A percentile compares a stretch with the other conserved stretches of the same genome.
These are phyloP conservation scores for Jimgerdemannia flammicorona DNA, from an alignment of 192 early-diverging fungal genomes.

Conservation along the genomic window DNA sequence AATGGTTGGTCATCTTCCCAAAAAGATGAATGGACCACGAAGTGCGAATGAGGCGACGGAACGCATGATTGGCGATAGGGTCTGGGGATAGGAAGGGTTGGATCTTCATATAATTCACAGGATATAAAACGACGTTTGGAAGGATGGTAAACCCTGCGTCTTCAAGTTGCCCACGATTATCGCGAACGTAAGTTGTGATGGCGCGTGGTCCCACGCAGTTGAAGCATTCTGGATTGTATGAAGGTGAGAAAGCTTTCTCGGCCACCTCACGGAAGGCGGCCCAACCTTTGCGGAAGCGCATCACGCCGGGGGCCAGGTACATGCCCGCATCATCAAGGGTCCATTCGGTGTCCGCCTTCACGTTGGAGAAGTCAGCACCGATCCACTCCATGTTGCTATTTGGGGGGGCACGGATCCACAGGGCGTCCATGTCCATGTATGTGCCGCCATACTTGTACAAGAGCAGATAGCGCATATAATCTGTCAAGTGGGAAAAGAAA, in stretches of 20 bases:
- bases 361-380: slow-evolving; percentile 48
- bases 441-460: slow-evolving; percentile 59
- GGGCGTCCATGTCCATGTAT: slow-evolving; percentile 63
- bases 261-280: slow-evolving; percentile 51
- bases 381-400: slow-evolving; percentile 50
- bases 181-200: slow-evolving; percentile 50
- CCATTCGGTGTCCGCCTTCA: slow-evolving; percentile 40
- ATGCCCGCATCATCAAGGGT: slow-evolving; percentile 46
- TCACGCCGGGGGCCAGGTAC: slow-evolving; percentile 52
- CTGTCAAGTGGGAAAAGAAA: slow-evolving; percentile 51
- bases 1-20: slow-evolving; percentile 52
- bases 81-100: slow-evolving; percentile 28
- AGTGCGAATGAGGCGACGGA: slow-evolving; percentile 28
- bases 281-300: slow-evolving; percentile 54
- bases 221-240: slow-evolving; percentile 50
- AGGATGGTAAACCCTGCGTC: slow-evolving; percentile 40
- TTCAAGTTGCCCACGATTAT: slow-evolving; percentile 36
- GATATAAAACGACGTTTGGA: slow-evolving; percentile 42
- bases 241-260: slow-evolving; percentile 42
- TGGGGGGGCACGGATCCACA: slow-evolving; percentile 52
- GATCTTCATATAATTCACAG: slow-evolving; percentile 46
- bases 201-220: slow-evolving; percentile 56
- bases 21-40: slow-evolving; percentile 52
- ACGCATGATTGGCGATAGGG: slow-evolving; percentile 32
- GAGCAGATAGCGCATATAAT: slow-evolving; percentile 46